Evolutionary conservation across 1,284 basidiomycete genomes (phyloP).

Genomic region (Pseudomicrostroma phylloplanum): DNA sequence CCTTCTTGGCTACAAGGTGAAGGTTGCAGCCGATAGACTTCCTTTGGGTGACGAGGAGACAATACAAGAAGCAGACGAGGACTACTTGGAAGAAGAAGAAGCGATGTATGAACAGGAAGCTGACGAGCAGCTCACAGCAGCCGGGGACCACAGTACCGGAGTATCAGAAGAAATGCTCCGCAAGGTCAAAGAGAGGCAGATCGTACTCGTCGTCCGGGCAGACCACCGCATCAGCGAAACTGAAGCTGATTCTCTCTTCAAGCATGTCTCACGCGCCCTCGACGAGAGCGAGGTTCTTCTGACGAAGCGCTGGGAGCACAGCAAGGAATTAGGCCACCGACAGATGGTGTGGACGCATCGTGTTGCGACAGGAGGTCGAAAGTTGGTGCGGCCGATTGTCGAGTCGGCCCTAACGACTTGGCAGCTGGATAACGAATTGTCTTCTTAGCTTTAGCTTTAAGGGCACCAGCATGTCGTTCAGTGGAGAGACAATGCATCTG

Average conservation of each 20-base stretch:
- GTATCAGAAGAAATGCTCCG: not conserved
- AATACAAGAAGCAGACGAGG: not conserved
- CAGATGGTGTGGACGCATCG: conserved; percentile 35
- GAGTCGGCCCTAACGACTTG: conserved; percentile 12
- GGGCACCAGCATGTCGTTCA: too few species aligned
- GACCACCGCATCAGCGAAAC: conserved; percentile 23
- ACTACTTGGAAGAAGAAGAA: not conserved
- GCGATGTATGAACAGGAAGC: conserved; percentile 8
- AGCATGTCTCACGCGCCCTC: conserved; percentile 19
- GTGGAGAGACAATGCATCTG: too few species aligned
- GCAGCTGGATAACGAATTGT: too few species aligned
- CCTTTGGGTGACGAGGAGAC: not conserved
- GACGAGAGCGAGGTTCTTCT: conserved; percentile 16
- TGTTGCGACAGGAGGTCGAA: conserved; percentile 24
- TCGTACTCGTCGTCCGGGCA: conserved; percentile 27
- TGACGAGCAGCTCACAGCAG: not conserved
- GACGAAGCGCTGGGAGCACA: conserved; percentile 14
- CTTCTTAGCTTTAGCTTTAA: too few species aligned
- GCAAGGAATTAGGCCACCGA: conserved; percentile 9
- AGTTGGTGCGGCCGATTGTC: conserved; percentile 38
- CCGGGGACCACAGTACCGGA: not conserved
- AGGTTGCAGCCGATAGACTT: not conserved
- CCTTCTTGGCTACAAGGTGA: conserved; percentile 31
- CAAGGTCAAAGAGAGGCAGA: conserved; percentile 31
- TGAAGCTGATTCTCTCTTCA: conserved; percentile 33